phyloP scores from a whole-genome alignment of 1,284 basidiomycete genomes.

The Hemileccinum hortonii region DNA sequence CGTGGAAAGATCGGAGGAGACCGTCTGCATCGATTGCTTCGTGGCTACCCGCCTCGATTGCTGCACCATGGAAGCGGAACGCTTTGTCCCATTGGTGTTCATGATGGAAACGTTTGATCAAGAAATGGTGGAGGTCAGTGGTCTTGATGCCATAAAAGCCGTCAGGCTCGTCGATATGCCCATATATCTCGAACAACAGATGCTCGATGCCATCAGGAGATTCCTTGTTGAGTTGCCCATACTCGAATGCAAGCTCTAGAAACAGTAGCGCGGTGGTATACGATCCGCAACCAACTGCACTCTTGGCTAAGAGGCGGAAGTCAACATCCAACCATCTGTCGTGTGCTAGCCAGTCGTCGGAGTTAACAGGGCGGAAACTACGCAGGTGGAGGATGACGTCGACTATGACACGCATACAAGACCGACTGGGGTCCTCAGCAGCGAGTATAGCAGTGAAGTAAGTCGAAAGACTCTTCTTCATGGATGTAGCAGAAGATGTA shows the following conservation, averaged over 20 bases:
- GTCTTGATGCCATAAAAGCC: conserved; percentile 93
- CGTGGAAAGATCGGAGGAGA: conserved; percentile 75
- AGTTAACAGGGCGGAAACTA: conserved; percentile 49
- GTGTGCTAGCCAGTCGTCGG: conserved; percentile 57
- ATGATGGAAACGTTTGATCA: conserved; percentile 86
- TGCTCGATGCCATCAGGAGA: conserved; percentile 46
- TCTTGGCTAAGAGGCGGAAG: conserved; percentile 67
- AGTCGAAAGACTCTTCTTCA: conserved; percentile 46
- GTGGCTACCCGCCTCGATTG: conserved; percentile 59
- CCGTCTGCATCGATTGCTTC: conserved; percentile 49
- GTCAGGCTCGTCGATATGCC: conserved; percentile 94
- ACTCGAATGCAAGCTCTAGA: conserved; percentile 77
- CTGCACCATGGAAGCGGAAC: conserved; percentile 86
- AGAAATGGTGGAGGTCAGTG: conserved; percentile 71
- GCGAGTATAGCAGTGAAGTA: conserved; percentile 66
- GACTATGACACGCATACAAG: conserved; percentile 67
- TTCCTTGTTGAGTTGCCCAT: conserved; percentile 33
- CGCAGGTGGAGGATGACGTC: conserved; percentile 83
- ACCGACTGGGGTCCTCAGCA: conserved; percentile 40
- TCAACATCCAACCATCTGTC: conserved; percentile 87
- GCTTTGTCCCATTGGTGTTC: conserved; percentile 91
- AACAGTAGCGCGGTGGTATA: conserved; percentile 91
- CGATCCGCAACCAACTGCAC: conserved; percentile 75
- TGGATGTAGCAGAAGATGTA: conserved; percentile 2
- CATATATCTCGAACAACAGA: conserved; percentile 88